Evolutionary conservation across 2,329 filamentous ascomycete species (phyloP).

Genomic region (Sclerotinia minor): DNA sequence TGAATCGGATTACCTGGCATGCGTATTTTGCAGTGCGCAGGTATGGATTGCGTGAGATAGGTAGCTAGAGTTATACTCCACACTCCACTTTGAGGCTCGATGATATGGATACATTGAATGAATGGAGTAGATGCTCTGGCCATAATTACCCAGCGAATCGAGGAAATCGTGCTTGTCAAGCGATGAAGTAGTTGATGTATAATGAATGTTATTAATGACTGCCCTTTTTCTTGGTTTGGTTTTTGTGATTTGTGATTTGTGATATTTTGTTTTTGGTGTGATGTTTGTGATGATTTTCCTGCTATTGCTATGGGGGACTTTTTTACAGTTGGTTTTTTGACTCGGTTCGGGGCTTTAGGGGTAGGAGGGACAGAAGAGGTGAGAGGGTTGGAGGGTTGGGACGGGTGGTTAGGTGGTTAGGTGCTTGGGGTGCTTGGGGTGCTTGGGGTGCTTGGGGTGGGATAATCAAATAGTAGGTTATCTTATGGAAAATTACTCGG

Average conservation of each 20-base stretch:
- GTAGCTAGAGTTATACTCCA: not conserved
- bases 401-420: too few relatives aligned
- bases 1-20: not conserved
- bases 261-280: not conserved
- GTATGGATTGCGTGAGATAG: not conserved
- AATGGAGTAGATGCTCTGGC: not conserved
- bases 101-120: not conserved
- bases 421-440: too few relatives aligned
- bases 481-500: not conserved
- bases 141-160: not conserved
- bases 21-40: not conserved
- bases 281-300: not conserved
- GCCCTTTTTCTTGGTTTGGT: not conserved
- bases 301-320: not conserved
- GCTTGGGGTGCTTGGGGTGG: too few relatives aligned
- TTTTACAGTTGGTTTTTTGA: too few relatives aligned
- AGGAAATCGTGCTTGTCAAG: not conserved
- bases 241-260: not conserved
- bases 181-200: not conserved
- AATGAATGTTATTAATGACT: constrained; percentile 19
- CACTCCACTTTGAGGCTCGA: not conserved
- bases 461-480: not conserved
- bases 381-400: too few relatives aligned
- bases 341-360: not conserved
- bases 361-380: too few relatives aligned